Evolutionary conservation across 345 rosid species (phyloP), one percentile per base, ranked within the genome.

Genomic region (Draba incana): DNA sequence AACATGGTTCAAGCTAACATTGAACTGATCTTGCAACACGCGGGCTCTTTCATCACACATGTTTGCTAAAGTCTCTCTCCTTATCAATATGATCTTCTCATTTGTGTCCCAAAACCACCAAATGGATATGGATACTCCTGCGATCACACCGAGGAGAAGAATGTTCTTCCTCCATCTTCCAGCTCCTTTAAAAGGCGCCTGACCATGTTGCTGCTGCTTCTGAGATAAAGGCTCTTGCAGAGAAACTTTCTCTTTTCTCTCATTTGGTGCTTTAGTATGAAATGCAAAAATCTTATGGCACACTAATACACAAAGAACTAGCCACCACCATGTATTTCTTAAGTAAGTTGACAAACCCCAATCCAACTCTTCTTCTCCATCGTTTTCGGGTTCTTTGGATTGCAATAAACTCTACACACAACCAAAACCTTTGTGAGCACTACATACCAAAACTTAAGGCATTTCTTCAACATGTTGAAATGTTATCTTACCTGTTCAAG

Each of bases 11-110:
- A 88, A 69, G 79, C 99, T 94, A 68, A 94, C 99, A 78, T 91
- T 94, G 79, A 94, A 94, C 86, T 94, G 99, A 77, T 94, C 99
- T 82, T 94, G 99, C 82, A 94, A 79, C 90, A 94, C 88, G 8
- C 95, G 81, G 27, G 99, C 97, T 72, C 99, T 80, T 74, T 94
- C 96, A 24, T 90, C 99, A 57, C 99, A 94, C 99, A 94, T 94
- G 78, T 81, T 94, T 23, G 82, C 78, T 42, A 94, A 86, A 12
- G 88, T 87, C 77, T 84, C 92, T 62, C 75, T 79, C 76, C 96
- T 86, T 69, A 77, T 76, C 69, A 75, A 16, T 30, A 57, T 47
- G 14, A 49, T 70, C 57, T 81, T 68, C 30, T 27, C 52, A 77
- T 64, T 67, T 48, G 84, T 70, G 73, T 80, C 70, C 86, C 83